Evolutionary conservation across 441 rosid species (phyloP).

Genomic region (Adansonia rubrostipa): DNA sequence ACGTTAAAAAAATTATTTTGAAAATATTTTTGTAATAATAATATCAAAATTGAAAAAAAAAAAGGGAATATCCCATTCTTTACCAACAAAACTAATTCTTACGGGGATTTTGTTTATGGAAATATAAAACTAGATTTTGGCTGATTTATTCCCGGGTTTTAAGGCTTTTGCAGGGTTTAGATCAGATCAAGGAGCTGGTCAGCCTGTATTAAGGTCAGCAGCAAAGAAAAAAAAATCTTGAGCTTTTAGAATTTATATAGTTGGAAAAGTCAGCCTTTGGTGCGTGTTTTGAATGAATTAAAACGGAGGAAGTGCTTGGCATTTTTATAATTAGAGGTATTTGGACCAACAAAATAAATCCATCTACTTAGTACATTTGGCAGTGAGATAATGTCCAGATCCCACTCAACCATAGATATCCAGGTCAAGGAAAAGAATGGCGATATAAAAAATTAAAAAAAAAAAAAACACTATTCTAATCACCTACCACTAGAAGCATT

Average conservation of each 20-base stretch:
- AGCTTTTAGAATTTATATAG: no score
- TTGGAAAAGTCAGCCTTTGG: not conserved
- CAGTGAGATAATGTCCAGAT: not conserved
- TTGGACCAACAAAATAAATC: conserved; percentile 6
- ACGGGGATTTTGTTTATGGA: not conserved
- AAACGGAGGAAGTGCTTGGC: no score
- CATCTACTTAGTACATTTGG: not conserved
- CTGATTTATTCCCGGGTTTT: not conserved
- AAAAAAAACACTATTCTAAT: no score
- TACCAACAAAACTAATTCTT: no score
- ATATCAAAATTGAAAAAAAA: no score
- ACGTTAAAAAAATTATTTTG: no score
- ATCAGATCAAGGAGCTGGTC: not conserved
- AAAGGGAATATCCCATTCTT: no score
- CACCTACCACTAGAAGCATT: no score
- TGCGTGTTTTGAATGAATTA: not conserved
- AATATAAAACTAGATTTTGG: not conserved
- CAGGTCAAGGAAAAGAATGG: no score
- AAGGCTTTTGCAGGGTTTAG: not conserved
- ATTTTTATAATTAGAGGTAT: not conserved
- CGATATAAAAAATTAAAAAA: no score
- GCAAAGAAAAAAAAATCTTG: not conserved
- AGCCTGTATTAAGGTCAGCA: not conserved
- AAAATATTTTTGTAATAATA: no score
- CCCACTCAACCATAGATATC: not conserved